A percentile compares a stretch with the other conserved stretches of the same genome.
phyloP scores from a whole-genome alignment of 2,329 filamentous ascomycete genomes.

The Didymella sp. region DNA sequence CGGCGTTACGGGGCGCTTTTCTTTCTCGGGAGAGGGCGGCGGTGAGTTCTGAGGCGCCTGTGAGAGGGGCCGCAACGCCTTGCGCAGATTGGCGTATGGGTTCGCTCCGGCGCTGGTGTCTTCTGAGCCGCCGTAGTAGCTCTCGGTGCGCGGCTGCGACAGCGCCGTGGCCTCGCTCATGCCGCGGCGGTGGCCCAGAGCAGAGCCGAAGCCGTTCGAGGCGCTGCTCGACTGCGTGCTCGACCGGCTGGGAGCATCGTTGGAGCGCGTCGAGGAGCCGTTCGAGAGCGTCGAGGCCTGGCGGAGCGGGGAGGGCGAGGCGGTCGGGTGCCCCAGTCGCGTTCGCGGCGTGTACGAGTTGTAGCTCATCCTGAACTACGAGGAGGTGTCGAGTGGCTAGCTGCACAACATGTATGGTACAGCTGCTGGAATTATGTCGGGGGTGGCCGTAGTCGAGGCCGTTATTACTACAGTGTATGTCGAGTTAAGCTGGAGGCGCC shows the following conservation, averaged over 20 bases:
- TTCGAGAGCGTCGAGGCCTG: conserved; percentile 75
- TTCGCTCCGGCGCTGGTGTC: conserved; percentile 62
- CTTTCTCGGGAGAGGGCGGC: conserved; percentile 34
- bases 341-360: conserved; percentile 47
- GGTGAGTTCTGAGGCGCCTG: conserved; percentile 44
- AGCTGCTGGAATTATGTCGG: conserved; percentile 18
- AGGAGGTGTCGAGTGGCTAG: conserved; percentile 9
- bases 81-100: conserved; percentile 74
- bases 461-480: conserved; percentile 34
- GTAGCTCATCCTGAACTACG: conserved; percentile 43
- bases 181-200: conserved; percentile 71
- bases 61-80: conserved; percentile 69
- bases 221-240: conserved; percentile 76
- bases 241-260: conserved; percentile 65
- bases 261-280: conserved; percentile 73
- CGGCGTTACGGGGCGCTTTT: conserved; percentile 24
- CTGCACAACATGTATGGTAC: conserved; percentile 43
- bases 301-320: conserved; percentile 58
- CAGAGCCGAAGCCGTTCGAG: conserved; percentile 64
- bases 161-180: conserved; percentile 73
- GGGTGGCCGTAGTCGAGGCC: conserved; percentile 39
- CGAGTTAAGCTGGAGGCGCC: conserved; percentile 32
- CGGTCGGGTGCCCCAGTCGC: conserved; percentile 49
- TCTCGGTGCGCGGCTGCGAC: conserved; percentile 58
- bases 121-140: conserved; percentile 50